A percentile compares a stretch with the other conserved stretches of the same genome.
phyloP scores from a whole-genome alignment of 208 protist species.

The Angomonas deanei region DNA sequence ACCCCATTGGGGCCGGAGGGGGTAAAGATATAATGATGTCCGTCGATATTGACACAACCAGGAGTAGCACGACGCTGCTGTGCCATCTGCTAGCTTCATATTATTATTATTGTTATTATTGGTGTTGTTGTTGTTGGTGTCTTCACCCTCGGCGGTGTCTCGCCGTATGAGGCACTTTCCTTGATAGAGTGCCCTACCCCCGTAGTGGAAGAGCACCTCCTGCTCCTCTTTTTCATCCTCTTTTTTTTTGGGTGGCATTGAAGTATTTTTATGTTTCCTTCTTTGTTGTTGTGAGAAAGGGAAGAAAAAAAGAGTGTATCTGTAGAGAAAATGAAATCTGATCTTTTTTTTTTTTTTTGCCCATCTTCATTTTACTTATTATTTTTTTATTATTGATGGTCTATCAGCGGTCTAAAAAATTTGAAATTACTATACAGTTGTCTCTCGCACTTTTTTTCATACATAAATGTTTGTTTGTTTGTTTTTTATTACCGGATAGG shows the following conservation, averaged over 20 bases:
- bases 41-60: background rate
- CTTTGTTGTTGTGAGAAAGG: background rate
- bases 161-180: slow-evolving; percentile 29
- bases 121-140: background rate
- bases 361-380: too few relatives aligned
- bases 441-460: too few relatives aligned
- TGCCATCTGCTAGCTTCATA: too few relatives aligned
- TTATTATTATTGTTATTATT: too few relatives aligned
- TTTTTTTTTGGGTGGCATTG: slow-evolving; percentile 54
- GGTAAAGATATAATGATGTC: background rate
- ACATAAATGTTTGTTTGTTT: background rate
- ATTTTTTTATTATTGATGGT: too few relatives aligned
- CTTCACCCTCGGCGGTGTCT: slow-evolving; percentile 13
- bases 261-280: background rate
- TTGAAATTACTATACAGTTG: too few relatives aligned
- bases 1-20: slow-evolving; percentile 18
- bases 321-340: background rate
- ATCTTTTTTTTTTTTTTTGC: too few relatives aligned
- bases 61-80: background rate
- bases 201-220: slow-evolving; percentile 55
- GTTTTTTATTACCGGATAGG: slow-evolving; percentile 23
- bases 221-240: slow-evolving; percentile 45
- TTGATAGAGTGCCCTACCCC: slow-evolving; percentile 69
- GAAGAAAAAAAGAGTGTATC: background rate
- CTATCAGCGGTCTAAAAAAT: too few relatives aligned